These are phyloP conservation scores for Simmondsia chinensis DNA, from an alignment of 148 eudicot species.

Conservation along the genomic window DNA sequence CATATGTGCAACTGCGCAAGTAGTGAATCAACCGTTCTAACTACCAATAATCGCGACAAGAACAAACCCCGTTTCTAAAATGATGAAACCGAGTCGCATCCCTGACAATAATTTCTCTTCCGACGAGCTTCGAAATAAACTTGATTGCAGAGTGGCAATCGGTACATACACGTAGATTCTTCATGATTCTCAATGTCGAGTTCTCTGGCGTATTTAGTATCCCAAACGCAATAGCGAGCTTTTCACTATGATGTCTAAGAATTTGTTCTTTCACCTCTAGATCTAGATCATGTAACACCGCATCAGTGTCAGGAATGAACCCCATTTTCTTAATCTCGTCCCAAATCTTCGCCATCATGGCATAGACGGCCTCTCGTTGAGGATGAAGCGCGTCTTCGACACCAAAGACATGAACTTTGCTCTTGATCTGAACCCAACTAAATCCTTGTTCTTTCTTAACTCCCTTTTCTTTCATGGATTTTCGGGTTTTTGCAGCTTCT, in stretches of 20 bases:
- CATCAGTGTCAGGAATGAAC: slow-evolving; percentile 24
- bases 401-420: slow-evolving; percentile 31
- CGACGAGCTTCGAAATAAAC: slow-evolving; percentile 32
- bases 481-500: slow-evolving; percentile 28
- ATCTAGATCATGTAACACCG: slow-evolving; percentile 37
- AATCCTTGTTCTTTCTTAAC: slow-evolving; percentile 41
- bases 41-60: slow-evolving; percentile 37
- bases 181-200: slow-evolving; percentile 32
- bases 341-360: slow-evolving; percentile 25
- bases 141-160: slow-evolving; percentile 39
- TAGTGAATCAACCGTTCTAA: too few relatives aligned
- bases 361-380: slow-evolving; percentile 23
- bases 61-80: slow-evolving; percentile 29
- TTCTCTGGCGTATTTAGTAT: slow-evolving; percentile 29
- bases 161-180: slow-evolving; percentile 33
- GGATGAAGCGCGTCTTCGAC: slow-evolving; percentile 31
- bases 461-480: slow-evolving; percentile 29
- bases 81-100: slow-evolving; percentile 39
- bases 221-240: slow-evolving; percentile 36
- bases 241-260: slow-evolving; percentile 36
- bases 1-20: too few relatives aligned
- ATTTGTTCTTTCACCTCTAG: slow-evolving; percentile 34
- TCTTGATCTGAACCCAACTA: slow-evolving; percentile 31
- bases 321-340: slow-evolving; percentile 43
- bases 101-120: slow-evolving; percentile 33